These are phyloP conservation scores for Ceratobasidium sp. DNA, from an alignment of 1,284 basidiomycete genomes.

Conservation along the genomic window DNA sequence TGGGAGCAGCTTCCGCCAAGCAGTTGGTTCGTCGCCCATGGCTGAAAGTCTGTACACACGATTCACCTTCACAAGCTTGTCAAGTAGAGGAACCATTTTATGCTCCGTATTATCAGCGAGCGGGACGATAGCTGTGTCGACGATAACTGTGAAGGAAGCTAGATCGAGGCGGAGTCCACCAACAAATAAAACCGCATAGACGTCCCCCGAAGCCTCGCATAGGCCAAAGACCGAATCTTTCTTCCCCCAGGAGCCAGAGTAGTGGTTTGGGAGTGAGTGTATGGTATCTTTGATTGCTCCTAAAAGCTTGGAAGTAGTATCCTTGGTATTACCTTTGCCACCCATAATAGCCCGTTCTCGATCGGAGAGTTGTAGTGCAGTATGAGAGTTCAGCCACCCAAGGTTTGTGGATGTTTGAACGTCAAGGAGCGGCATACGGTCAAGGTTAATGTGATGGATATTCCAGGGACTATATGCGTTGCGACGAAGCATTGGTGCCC, in stretches of 20 bases:
- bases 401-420: constrained; percentile 37
- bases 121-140: constrained; percentile 20
- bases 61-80: no score
- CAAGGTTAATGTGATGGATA: constrained; percentile 55
- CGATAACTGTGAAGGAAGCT: constrained; percentile 1
- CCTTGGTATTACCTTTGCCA: no score
- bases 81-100: no score
- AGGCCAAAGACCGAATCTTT: constrained; percentile 3
- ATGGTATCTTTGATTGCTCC: constrained; percentile 16
- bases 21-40: constrained; percentile 1
- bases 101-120: no score
- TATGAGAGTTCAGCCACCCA: background rate
- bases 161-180: constrained; percentile 28
- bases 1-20: constrained; percentile 42
- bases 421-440: constrained; percentile 52
- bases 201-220: background rate
- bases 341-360: constrained; percentile 4
- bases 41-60: no score
- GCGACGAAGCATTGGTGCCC: constrained; percentile 54
- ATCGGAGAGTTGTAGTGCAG: constrained; percentile 16
- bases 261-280: constrained; percentile 6
- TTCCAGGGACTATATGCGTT: constrained; percentile 53
- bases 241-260: background rate
- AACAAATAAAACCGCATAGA: constrained; percentile 10
- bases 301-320: background rate